Evolutionary conservation across 1,139 yeast species (phyloP).

Genomic region (Suhomyces atakaporum): DNA sequence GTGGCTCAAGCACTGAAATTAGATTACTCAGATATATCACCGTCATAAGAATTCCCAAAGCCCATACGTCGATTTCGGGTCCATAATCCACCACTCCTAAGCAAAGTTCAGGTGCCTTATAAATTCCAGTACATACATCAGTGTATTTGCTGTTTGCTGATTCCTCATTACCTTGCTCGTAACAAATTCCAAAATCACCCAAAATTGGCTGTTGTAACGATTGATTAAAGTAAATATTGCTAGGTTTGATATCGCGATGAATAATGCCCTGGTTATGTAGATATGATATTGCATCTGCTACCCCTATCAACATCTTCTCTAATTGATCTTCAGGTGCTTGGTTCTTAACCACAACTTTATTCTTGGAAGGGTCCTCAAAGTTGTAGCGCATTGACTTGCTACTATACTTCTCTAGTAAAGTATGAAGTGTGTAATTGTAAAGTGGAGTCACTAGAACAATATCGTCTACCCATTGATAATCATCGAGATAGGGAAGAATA

Average conservation of each 20-base stretch:
- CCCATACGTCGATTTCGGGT: conserved; percentile 76
- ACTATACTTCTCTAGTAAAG: conserved; percentile 23
- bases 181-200: conserved; percentile 84
- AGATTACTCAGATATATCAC: conserved; percentile 54
- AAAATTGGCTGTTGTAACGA: conserved; percentile 44
- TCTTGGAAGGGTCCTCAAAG: conserved; percentile 19
- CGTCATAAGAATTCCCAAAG: conserved; percentile 69
- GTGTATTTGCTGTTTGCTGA: conserved; percentile 49
- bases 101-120: conserved; percentile 83
- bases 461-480: conserved; percentile 35
- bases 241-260: conserved; percentile 87
- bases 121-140: conserved; percentile 77
- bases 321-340: conserved; percentile 4
- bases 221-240: conserved; percentile 60
- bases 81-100: conserved; percentile 68
- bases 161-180: conserved; percentile 47
- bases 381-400: conserved; percentile 25
- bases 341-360: conserved; percentile 16
- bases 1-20: conserved; percentile 36
- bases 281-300: conserved; percentile 51
- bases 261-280: conserved; percentile 65
- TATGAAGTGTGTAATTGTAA: conserved; percentile 31
- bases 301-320: conserved; percentile 24
- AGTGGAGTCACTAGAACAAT: conserved; percentile 35
- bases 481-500: conserved; percentile 27